Percentiles rank a stretch among this genome's conserved stretches.
Conservation (phyloP, 441 rosid species). For the Erodium moschatum region DNA sequence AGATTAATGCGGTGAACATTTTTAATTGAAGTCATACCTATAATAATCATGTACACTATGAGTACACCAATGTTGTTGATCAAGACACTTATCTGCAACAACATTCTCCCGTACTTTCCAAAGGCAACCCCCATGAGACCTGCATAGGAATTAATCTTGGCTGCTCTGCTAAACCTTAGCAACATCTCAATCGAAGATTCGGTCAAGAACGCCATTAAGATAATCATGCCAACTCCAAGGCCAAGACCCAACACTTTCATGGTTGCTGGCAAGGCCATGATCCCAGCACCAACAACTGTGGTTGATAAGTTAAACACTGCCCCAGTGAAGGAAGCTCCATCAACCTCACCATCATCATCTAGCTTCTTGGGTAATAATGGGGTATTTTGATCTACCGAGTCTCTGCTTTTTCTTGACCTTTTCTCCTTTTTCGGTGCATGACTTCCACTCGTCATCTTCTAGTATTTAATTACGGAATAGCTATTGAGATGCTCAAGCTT, state of each 20-base stretch:
- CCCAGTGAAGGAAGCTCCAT: conserved; percentile 90
- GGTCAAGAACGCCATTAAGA: conserved; percentile 87
- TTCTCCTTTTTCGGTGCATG: conserved; percentile 41
- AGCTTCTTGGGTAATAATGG: conserved; percentile 56
- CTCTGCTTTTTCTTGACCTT: conserved; percentile 36
- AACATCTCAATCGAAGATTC: conserved; percentile 75
- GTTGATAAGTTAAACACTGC: conserved; percentile 91
- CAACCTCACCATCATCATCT: conserved; percentile 61
- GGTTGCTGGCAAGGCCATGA: conserved; percentile 97
- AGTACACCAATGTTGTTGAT: conserved; percentile 89
- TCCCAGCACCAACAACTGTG: conserved; percentile 90
- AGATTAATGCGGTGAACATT: background rate
- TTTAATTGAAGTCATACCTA: conserved; percentile 44
- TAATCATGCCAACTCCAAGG: conserved; percentile 66
- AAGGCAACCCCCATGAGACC: conserved; percentile 92
- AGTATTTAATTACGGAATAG: background rate
- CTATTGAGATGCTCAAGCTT: background rate
- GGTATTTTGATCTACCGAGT: conserved; percentile 44
- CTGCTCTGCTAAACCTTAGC: conserved; percentile 79
- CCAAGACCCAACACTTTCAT: conserved; percentile 81
- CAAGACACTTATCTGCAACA: conserved; percentile 65
- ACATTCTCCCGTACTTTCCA: conserved; percentile 61
- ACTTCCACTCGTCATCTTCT: conserved; percentile 62
- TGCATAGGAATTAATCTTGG: conserved; percentile 61
- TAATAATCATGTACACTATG: conserved; percentile 91